Conservation (phyloP, 257 asterid genomes). For the Plectranthus barbatus region DNA sequence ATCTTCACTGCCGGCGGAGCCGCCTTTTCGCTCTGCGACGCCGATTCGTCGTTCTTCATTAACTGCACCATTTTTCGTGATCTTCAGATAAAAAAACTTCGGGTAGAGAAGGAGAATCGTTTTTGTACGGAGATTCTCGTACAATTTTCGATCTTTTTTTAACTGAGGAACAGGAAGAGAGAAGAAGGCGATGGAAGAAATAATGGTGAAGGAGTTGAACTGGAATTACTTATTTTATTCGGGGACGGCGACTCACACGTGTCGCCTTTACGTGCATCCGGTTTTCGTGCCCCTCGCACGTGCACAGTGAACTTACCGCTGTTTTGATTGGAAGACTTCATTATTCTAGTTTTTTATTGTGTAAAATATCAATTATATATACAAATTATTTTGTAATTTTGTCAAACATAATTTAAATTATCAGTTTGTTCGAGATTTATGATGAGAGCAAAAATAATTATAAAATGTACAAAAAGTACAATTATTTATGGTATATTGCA, state of each 20-base stretch:
- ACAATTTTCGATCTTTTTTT: background rate
- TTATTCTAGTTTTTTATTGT: too few species aligned
- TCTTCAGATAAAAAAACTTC: slow-evolving; percentile 18
- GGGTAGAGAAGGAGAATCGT: background rate
- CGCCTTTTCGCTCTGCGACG: slow-evolving; percentile 23
- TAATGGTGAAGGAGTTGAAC: slow-evolving; percentile 19
- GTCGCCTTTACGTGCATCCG: slow-evolving; percentile 20
- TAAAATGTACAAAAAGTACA: too few species aligned
- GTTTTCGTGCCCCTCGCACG: slow-evolving; percentile 25
- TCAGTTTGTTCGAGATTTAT: too few species aligned
- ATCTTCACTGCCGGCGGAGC: slow-evolving; percentile 29
- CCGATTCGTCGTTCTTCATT: slow-evolving; percentile 44
- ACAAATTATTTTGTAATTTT: too few species aligned
- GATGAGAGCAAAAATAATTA: too few species aligned
- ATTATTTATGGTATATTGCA: too few species aligned
- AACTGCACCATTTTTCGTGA: slow-evolving; percentile 27
- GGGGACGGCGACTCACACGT: slow-evolving; percentile 43
- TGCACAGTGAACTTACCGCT: background rate
- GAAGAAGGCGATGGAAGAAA: background rate
- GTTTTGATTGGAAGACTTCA: background rate
- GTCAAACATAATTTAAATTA: too few species aligned
- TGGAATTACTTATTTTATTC: slow-evolving; percentile 16
- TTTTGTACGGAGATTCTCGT: background rate
- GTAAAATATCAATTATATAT: too few species aligned
- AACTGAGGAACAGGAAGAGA: background rate